phyloP scores from a whole-genome alignment of 2,329 filamentous ascomycete species.

The Zopfia rhizophila region DNA sequence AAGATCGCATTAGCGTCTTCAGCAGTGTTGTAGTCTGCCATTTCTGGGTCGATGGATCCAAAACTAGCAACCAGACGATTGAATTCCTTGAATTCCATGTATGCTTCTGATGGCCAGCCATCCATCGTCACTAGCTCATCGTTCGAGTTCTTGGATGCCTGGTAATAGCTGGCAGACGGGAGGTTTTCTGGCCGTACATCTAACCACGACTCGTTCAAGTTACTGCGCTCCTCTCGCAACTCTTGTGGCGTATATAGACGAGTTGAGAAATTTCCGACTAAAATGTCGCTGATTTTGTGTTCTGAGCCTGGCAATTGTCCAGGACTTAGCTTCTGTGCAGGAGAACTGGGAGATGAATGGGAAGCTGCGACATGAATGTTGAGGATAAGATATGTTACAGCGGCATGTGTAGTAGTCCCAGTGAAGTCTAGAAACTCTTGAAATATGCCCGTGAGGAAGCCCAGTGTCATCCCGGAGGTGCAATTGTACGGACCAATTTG shows the following conservation, averaged over 20 bases:
- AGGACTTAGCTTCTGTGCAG: slow-evolving; percentile 54
- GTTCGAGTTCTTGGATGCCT: slow-evolving; percentile 47
- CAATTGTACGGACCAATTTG: slow-evolving; percentile 65
- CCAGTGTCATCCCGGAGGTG: slow-evolving; percentile 62
- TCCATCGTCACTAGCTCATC: slow-evolving; percentile 60
- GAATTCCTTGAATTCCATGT: slow-evolving; percentile 64
- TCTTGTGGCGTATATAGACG: slow-evolving; percentile 65
- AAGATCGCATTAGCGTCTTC: slow-evolving; percentile 66
- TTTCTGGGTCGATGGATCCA: slow-evolving; percentile 67
- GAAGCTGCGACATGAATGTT: slow-evolving; percentile 68
- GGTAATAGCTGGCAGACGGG: slow-evolving; percentile 65
- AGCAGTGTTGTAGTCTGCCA: slow-evolving; percentile 65
- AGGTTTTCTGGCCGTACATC: slow-evolving; percentile 49
- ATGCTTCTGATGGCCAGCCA: slow-evolving; percentile 73
- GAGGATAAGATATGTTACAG: slow-evolving; percentile 63
- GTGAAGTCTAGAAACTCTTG: slow-evolving; percentile 65
- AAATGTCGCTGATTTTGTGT: slow-evolving; percentile 58
- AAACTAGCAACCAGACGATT: slow-evolving; percentile 66
- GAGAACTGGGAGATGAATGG: slow-evolving; percentile 48
- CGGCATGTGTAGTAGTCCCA: slow-evolving; percentile 65
- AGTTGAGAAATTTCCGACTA: slow-evolving; percentile 60
- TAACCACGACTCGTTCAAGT: slow-evolving; percentile 70
- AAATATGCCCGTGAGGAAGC: slow-evolving; percentile 61
- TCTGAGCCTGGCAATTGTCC: slow-evolving; percentile 56
- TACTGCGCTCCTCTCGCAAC: slow-evolving; percentile 62